These are phyloP conservation scores for Zymoseptoria crescenta DNA, from an alignment of 2,329 filamentous ascomycete genomes.

Conservation along the genomic window DNA sequence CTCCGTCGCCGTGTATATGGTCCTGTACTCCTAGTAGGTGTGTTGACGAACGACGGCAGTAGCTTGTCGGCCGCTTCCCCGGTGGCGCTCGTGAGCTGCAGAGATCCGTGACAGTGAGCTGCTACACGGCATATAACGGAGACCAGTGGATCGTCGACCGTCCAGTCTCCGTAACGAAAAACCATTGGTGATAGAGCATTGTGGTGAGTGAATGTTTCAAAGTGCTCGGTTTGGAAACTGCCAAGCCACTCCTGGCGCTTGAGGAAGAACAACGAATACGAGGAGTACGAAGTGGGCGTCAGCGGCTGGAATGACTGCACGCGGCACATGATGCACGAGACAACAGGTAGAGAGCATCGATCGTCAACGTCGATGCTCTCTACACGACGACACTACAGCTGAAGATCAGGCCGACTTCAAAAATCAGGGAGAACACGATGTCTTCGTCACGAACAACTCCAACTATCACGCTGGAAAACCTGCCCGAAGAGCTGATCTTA, in stretches of 20 bases:
- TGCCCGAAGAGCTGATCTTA: slow-evolving; percentile 40
- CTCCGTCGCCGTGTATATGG: too few relatives aligned
- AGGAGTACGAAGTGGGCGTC: background rate
- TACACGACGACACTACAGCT: background rate
- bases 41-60: background rate
- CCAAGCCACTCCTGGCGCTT: background rate
- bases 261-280: background rate
- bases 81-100: background rate
- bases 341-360: background rate
- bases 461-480: background rate
- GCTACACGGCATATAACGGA: background rate
- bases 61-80: background rate
- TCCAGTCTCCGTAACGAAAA: background rate
- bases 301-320: background rate
- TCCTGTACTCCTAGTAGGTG: too few relatives aligned
- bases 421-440: background rate
- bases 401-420: too few relatives aligned
- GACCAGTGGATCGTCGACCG: background rate
- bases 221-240: background rate
- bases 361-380: background rate
- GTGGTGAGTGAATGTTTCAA: background rate
- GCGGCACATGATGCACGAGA: background rate
- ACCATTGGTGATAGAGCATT: too few relatives aligned
- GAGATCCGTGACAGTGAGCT: background rate
- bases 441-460: background rate